Percentiles rank a stretch among this genome's conserved stretches.
Conservation (phyloP, 805 yeast species). For the Starmerella apicola region DNA sequence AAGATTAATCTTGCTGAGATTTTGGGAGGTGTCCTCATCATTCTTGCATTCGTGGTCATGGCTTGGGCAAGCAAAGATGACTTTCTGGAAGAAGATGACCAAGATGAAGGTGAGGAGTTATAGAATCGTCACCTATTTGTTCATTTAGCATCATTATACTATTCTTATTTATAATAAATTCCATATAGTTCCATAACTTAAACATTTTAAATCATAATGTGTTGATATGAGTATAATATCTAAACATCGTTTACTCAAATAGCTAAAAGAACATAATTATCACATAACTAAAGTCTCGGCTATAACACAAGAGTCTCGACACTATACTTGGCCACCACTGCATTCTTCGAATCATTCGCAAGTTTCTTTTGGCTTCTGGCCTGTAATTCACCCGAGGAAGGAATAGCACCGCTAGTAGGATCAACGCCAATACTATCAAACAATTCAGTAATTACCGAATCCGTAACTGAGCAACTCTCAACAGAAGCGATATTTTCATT, state of each 20-base stretch:
- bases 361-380: constrained; percentile 12
- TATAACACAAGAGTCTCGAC: constrained; percentile 25
- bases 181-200: not conserved
- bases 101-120: constrained; percentile 20
- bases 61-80: constrained; percentile 24
- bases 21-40: constrained; percentile 56
- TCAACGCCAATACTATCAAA: constrained; percentile 21
- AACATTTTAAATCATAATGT: not conserved
- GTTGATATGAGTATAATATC: no score
- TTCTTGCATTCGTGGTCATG: constrained; percentile 55
- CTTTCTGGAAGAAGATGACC: constrained; percentile 28
- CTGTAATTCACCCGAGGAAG: constrained; percentile 18
- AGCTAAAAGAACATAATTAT: no score
- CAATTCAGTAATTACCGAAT: constrained; percentile 23
- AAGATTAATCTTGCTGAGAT: constrained; percentile 44
- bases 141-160: constrained; percentile 3
- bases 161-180: not conserved
- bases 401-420: constrained; percentile 2
- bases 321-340: constrained; percentile 24
- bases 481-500: constrained; percentile 35
- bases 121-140: constrained; percentile 3
- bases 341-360: constrained; percentile 2
- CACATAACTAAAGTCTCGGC: no score
- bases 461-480: constrained; percentile 17
- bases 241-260: no score